Evolutionary conservation across 164 flowering plant genomes (phyloP), one percentile per base, ranked within the genome.

Genomic region (Hamamelis virginiana): DNA sequence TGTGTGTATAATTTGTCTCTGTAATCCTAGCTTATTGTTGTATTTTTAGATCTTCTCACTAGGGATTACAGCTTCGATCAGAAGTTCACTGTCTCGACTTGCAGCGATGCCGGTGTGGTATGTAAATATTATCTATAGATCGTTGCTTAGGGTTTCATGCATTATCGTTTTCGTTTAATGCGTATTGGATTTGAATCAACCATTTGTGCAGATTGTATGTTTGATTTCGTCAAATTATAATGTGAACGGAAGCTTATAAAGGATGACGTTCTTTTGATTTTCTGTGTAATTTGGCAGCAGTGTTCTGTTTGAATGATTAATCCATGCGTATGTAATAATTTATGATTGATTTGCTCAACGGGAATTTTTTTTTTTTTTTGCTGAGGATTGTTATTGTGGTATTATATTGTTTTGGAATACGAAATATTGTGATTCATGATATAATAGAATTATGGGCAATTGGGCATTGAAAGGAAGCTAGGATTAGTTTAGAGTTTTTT

Each of bases 11-110:
- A 16, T 47, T 67, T 12, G 12, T n/a, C 19, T 23, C 41, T 6
- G 4, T 33, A 33, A 33, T 33, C 41, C n/a, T n/a, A n/a, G n/a
- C n/a, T n/a, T n/a, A n/a, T n/a, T n/a, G n/a, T n/a, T n/a, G 23
- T 23, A 22, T 58, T 51, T 71, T 65, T 63, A 88, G 92, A 88
- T 83, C 84, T 88, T 68, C 71, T 88, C 58, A 78, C 87, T 58
- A 86, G 59, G 73, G 92, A 85, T 64, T 88, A 85, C 72, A 80
- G 61, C 74, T 76, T 81, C 23, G 92, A 88, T 80, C 90, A 86
- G 84, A 86, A 85, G 66, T 66, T 88, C 67, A 75, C 79, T 25
- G 67, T 88, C 72, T 78, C 89, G 65, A 80, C 89, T 47, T 70
- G 66, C 75, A 86, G 90, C 70, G 79, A 70, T 28, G 52, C 85